Percentiles rank a stretch among this genome's conserved stretches.
Conservation (phyloP, 1,284 basidiomycete genomes). For the Ceratobasidium sp. region DNA sequence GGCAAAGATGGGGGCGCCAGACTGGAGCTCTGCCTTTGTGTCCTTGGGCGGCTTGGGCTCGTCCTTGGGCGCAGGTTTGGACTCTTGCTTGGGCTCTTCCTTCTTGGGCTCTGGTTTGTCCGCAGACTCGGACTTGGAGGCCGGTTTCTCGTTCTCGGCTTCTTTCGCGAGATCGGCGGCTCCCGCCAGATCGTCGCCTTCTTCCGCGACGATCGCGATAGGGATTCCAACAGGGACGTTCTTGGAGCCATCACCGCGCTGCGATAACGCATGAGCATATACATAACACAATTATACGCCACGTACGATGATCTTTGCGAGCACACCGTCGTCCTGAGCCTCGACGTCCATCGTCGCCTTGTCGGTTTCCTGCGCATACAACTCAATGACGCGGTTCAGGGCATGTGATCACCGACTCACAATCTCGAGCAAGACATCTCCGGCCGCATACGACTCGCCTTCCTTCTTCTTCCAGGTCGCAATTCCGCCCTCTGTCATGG, state of each 20-base stretch:
- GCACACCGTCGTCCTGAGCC: conserved; percentile 92
- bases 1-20: conserved; percentile 87
- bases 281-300: conserved; percentile 35
- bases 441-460: conserved; percentile 60
- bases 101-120: conserved; percentile 54
- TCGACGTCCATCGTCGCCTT: conserved; percentile 99
- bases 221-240: conserved; percentile 82
- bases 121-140: conserved; percentile 49
- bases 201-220: conserved; percentile 91
- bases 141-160: conserved; percentile 55
- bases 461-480: conserved; percentile 86
- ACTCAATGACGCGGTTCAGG: conserved; percentile 25
- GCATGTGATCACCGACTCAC: conserved; percentile 56
- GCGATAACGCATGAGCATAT: not conserved
- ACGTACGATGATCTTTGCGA: conserved; percentile 87
- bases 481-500: conserved; percentile 99
- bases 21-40: conserved; percentile 58
- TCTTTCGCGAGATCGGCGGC: conserved; percentile 79
- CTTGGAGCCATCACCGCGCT: conserved; percentile 87
- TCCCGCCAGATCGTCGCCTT: conserved; percentile 89
- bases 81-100: conserved; percentile 50
- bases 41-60: conserved; percentile 52
- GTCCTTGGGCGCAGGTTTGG: conserved; percentile 50
- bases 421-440: conserved; percentile 65
- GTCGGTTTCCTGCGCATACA: conserved; percentile 84